Evolutionary conservation across 495 filamentous ascomycete genomes (phyloP).

Genomic region (Penicillium subrubescens): DNA sequence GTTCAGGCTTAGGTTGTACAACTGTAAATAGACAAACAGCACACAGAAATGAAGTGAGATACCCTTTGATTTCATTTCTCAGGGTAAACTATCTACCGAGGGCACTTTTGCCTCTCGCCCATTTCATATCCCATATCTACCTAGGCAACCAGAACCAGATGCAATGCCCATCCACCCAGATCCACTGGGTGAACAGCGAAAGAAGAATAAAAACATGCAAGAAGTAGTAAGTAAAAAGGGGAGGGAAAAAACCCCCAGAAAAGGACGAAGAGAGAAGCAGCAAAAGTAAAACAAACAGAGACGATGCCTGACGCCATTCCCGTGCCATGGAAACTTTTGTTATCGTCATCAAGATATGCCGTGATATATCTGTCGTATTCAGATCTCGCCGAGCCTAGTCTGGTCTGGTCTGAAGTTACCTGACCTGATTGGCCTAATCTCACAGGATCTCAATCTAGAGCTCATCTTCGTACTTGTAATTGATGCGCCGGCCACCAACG

Average conservation of each 20-base stretch:
- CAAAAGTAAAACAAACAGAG: neutral
- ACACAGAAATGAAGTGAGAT: neutral
- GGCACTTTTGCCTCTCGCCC: neutral
- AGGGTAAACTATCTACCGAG: neutral
- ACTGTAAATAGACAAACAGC: neutral
- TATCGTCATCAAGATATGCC: neutral
- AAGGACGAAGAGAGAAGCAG: neutral
- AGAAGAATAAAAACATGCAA: constrained; percentile 8
- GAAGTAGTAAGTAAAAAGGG: neutral
- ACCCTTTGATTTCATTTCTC: neutral
- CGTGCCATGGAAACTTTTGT: constrained; percentile 4
- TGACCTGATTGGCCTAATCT: neutral
- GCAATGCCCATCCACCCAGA: constrained; percentile 1
- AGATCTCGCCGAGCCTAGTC: neutral
- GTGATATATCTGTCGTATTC: neutral
- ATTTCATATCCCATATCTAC: neutral
- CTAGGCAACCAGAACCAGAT: neutral
- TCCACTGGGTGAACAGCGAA: neutral
- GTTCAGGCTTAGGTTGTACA: neutral
- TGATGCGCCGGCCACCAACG: constrained; percentile 54
- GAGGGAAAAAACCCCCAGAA: neutral
- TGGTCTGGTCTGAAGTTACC: neutral
- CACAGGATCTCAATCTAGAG: constrained; percentile 9
- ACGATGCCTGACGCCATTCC: constrained; percentile 7
- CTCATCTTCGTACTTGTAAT: constrained; percentile 64